These are phyloP conservation scores for Fonsecaea nubica DNA, from an alignment of 2,329 filamentous ascomycete species.

Conservation along the genomic window DNA sequence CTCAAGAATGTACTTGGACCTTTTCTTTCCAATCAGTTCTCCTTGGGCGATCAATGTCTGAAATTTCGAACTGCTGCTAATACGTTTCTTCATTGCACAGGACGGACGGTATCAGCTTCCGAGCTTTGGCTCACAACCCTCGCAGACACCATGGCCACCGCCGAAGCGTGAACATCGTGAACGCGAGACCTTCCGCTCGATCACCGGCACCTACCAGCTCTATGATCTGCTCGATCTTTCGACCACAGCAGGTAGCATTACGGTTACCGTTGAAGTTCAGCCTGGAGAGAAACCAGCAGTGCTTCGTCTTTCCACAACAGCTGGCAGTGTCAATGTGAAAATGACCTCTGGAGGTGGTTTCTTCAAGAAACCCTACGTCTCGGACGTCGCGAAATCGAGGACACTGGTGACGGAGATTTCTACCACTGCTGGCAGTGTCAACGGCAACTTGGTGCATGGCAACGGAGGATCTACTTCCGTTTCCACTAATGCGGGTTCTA, in stretches of 20 bases:
- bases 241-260: conserved; percentile 44
- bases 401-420: conserved; percentile 42
- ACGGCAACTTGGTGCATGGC: conserved; percentile 56
- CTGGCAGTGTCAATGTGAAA: conserved; percentile 42
- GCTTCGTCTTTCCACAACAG: conserved; percentile 39
- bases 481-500: conserved; percentile 54
- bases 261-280: conserved; percentile 44
- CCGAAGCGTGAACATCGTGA: conserved; percentile 33
- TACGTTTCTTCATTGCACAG: conserved; percentile 13
- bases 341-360: conserved; percentile 29
- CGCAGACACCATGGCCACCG: conserved; percentile 21
- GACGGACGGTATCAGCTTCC: conserved; percentile 26
- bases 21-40: conserved; percentile 7
- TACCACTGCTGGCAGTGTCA: conserved; percentile 42
- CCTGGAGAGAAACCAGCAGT: conserved; percentile 44
- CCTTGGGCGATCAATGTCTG: not conserved
- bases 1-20: conserved; percentile 30
- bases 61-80: conserved; percentile 8
- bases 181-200: conserved; percentile 37
- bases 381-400: conserved; percentile 16
- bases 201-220: conserved; percentile 44
- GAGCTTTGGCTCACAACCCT: conserved; percentile 17
- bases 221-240: conserved; percentile 45
- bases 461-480: conserved; percentile 52
- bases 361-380: conserved; percentile 33